A percentile compares a stretch with the other conserved stretches of the same genome.
Evolutionary conservation across 371 early-diverging fungal species (phyloP).

Genomic region (Mortierella sp.): DNA sequence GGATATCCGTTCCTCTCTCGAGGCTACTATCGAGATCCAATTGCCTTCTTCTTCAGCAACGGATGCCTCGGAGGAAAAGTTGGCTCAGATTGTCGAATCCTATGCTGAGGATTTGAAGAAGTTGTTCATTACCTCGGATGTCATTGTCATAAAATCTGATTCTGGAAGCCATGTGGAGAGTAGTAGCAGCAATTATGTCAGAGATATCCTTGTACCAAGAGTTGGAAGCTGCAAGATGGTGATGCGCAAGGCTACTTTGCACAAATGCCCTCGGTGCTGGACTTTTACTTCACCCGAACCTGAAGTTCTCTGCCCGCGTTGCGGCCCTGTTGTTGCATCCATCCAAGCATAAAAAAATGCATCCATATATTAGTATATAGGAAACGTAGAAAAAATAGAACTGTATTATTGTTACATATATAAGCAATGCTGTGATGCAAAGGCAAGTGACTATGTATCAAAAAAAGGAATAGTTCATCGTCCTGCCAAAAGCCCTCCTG

Average conservation of each 20-base stretch:
- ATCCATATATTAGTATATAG: neutral
- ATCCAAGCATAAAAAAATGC: neutral
- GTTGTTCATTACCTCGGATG: conserved; percentile 68
- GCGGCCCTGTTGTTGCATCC: conserved; percentile 37
- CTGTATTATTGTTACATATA: too few species aligned
- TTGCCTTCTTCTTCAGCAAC: conserved; percentile 20
- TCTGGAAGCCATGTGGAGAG: conserved; percentile 18
- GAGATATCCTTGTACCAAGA: conserved; percentile 35
- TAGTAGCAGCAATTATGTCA: neutral
- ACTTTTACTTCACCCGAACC: conserved; percentile 37
- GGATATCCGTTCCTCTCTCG: conserved; percentile 71
- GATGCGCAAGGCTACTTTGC: conserved; percentile 43
- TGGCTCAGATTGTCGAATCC: conserved; percentile 57
- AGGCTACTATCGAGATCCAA: conserved; percentile 65
- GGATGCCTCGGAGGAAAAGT: conserved; percentile 7
- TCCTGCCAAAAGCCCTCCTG: too few species aligned
- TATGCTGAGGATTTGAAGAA: conserved; percentile 54
- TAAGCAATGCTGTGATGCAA: too few species aligned
- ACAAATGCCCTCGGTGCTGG: conserved; percentile 61
- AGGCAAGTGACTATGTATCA: too few species aligned
- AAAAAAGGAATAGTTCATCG: too few species aligned
- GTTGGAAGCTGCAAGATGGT: conserved; percentile 51
- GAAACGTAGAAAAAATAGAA: too few species aligned
- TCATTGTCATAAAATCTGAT: conserved; percentile 39
- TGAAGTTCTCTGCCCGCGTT: conserved; percentile 43